phyloP scores from a whole-genome alignment of 768 basidiomycete genomes.

The Suillus alpinus region DNA sequence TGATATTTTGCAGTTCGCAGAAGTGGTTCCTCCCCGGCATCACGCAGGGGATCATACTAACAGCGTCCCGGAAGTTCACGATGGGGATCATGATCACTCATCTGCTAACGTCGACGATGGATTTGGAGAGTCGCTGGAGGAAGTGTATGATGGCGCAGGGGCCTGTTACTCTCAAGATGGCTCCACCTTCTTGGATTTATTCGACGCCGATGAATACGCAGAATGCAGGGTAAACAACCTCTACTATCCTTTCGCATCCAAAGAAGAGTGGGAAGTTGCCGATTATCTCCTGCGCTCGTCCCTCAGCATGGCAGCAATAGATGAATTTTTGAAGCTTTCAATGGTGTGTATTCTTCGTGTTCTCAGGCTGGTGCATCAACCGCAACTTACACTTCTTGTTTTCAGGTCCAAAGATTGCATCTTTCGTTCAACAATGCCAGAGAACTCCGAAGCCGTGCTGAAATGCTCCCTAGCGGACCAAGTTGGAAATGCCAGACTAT shows the following conservation, averaged over 20 bases:
- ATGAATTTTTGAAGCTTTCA: slow-evolving; percentile 27
- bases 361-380: no score
- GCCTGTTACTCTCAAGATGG: no score
- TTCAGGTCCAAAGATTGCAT: background rate
- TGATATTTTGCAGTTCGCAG: no score
- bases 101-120: no score
- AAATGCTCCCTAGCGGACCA: slow-evolving; percentile 22
- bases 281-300: slow-evolving; percentile 23
- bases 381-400: background rate
- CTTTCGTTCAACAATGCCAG: slow-evolving; percentile 25
- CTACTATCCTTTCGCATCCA: slow-evolving; percentile 32
- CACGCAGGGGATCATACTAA: no score
- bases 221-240: slow-evolving; percentile 19
- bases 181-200: slow-evolving; percentile 24
- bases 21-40: no score
- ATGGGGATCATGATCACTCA: no score
- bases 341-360: slow-evolving; percentile 19
- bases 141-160: no score
- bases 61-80: no score
- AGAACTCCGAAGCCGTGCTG: slow-evolving; percentile 17
- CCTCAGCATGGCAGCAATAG: slow-evolving; percentile 28
- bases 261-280: slow-evolving; percentile 31
- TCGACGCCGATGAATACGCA: slow-evolving; percentile 24
- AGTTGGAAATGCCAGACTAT: slow-evolving; percentile 16
- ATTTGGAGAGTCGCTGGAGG: no score